Evolutionary conservation across 306 rosid species (phyloP).

Genomic region (Crotalaria pallida): DNA sequence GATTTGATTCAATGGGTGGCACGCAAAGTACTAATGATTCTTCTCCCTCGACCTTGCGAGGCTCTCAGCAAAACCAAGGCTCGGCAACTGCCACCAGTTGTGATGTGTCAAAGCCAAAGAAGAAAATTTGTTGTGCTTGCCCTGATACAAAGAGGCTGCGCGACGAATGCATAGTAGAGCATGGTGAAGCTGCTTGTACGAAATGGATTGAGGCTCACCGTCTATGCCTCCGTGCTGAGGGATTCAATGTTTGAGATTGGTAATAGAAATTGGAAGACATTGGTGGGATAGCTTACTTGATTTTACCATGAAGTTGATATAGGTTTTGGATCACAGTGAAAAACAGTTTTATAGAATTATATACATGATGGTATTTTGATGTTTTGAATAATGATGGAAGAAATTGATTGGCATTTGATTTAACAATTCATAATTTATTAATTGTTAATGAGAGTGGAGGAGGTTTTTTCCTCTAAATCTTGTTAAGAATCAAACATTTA

Average conservation of each 20-base stretch:
- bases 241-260: constrained; percentile 48
- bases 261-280: not conserved
- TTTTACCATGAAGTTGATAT: not conserved
- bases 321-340: not conserved
- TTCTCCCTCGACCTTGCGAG: constrained; percentile 7
- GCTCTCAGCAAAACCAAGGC: not conserved
- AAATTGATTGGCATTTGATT: not conserved
- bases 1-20: constrained; percentile 32
- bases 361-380: constrained; percentile 11
- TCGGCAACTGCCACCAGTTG: not conserved
- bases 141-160: constrained; percentile 54
- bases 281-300: not conserved
- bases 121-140: constrained; percentile 69
- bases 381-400: not conserved
- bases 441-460: not conserved
- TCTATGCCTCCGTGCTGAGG: constrained; percentile 60
- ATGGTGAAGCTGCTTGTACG: constrained; percentile 59
- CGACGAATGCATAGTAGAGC: constrained; percentile 68
- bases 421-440: not conserved
- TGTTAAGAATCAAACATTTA: not conserved
- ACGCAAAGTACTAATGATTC: constrained; percentile 24
- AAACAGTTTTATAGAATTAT: not conserved
- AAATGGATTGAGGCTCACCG: constrained; percentile 73
- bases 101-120: constrained; percentile 48
- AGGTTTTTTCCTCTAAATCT: not conserved